Base-by-base conservation (phyloP, 495 filamentous ascomycete species). In the Aspergillus ostianus region DNA sequence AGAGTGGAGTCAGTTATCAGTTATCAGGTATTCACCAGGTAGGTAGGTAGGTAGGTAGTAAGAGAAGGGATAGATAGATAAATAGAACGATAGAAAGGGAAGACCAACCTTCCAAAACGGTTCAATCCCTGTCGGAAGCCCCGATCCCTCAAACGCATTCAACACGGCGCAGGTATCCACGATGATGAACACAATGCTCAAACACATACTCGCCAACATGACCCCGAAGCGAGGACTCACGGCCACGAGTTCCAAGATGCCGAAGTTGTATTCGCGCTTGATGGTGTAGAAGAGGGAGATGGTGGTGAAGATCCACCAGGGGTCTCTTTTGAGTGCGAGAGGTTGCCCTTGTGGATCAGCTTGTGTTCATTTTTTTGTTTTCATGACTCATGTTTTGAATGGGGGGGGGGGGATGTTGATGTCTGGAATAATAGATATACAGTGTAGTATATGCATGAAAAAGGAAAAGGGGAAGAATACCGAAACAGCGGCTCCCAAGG, bases 251-350 rank as follows among this genome's bases (percentile, higher is more conserved):
- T 83, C 77, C 52, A 71, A 61, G 12, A 81, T 61, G 12, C 73
- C 70, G 55, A 85, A 80, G 50, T 76, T 73, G 64, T 86, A 86
- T 50, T 77, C 67, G 30, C 68, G 74, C 48, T 81, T 80, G 60
- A 86, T 84, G 29, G 74, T 80, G 64, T 75, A 84, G 67, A 85
- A 77, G 8, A 86, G 72, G 12, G 61, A 73, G 57, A 73, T 52
- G 4, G 74, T 78, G 0, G 80, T 85, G 66, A 80, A 81, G 18
- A 86, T 69, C 84, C 84, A 86, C 84, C 83, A 86, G 0, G 84
- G 84, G 58, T 86, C 84, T 5, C 81, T 81, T n/a, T 36, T n/a
- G 23, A 4, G 23, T 26, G 23, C 2, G 23, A 26, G 23, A 26
- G 23, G 23, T 26, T 26, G 23, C 4, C 23, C 23, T 26, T 26